phyloP scores from a whole-genome alignment of 257 asterid genomes.

The Rubia yunnanensis region DNA sequence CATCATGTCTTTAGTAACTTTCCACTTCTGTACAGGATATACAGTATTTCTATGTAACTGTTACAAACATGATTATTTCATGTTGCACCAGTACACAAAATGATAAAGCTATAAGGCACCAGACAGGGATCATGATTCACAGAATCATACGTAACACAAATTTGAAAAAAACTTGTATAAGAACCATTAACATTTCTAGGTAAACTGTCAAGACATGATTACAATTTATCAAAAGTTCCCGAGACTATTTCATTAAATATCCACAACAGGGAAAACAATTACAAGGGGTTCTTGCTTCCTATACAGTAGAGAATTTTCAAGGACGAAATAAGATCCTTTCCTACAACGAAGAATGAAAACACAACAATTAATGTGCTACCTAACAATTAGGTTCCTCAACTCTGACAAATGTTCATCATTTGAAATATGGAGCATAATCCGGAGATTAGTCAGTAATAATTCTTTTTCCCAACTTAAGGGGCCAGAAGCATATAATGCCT shows the following conservation, averaged over 20 bases:
- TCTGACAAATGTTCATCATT: conserved; percentile 37
- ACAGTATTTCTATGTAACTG: neutral
- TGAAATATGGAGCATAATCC: conserved; percentile 33
- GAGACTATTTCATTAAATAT: conserved; percentile 6
- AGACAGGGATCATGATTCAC: neutral
- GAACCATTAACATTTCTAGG: conserved; percentile 10
- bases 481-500: conserved; percentile 38
- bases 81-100: conserved; percentile 1
- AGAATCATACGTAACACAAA: neutral
- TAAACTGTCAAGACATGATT: conserved; percentile 14
- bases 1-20: neutral
- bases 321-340: conserved; percentile 13
- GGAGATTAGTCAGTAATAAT: conserved; percentile 33
- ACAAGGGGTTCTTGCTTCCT: conserved; percentile 8
- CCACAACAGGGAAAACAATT: conserved; percentile 11
- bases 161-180: neutral
- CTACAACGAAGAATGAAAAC: conserved; percentile 3
- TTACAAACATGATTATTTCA: neutral
- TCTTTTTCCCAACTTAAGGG: conserved; percentile 46
- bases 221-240: conserved; percentile 18
- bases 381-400: conserved; percentile 27
- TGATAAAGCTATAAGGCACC: neutral
- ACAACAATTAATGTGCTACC: conserved; percentile 11
- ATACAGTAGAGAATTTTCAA: conserved; percentile 14
- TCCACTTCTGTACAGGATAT: neutral